phyloP scores from a whole-genome alignment of 768 basidiomycete species.

The Boletus subparvulus region DNA sequence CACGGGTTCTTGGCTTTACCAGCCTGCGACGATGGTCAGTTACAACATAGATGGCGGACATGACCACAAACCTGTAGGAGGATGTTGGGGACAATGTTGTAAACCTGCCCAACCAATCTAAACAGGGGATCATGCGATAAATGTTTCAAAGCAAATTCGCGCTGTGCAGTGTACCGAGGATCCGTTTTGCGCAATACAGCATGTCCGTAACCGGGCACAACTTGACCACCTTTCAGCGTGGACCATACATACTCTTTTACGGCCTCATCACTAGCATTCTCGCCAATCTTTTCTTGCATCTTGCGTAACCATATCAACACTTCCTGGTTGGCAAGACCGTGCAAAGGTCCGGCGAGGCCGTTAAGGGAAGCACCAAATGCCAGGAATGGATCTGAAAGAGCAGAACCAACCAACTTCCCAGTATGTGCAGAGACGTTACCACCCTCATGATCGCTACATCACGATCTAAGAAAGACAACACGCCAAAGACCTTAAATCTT shows the following conservation, averaged over 20 bases:
- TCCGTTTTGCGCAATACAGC: slow-evolving; percentile 89
- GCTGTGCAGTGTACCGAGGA: slow-evolving; percentile 88
- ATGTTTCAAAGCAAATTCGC: slow-evolving; percentile 85
- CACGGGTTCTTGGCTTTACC: slow-evolving; percentile 93
- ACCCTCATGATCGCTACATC: slow-evolving; percentile 87
- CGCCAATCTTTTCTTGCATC: slow-evolving; percentile 89
- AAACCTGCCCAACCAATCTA: slow-evolving; percentile 90
- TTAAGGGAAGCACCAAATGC: slow-evolving; percentile 90
- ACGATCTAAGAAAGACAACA: neutral
- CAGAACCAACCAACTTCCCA: slow-evolving; percentile 89
- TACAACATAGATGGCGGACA: neutral
- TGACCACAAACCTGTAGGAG: slow-evolving; percentile 63
- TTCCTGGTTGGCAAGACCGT: slow-evolving; percentile 97
- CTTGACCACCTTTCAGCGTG: slow-evolving; percentile 89
- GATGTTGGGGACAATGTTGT: slow-evolving; percentile 85
- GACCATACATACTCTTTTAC: slow-evolving; percentile 95
- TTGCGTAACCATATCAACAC: slow-evolving; percentile 92
- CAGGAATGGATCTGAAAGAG: slow-evolving; percentile 97
- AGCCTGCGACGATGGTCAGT: slow-evolving; percentile 45
- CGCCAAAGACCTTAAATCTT: neutral
- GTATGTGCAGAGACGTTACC: slow-evolving; percentile 98
- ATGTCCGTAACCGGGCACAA: slow-evolving; percentile 91
- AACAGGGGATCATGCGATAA: slow-evolving; percentile 86
- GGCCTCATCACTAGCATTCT: slow-evolving; percentile 79
- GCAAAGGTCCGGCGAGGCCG: slow-evolving; percentile 94